These are phyloP conservation scores for Corchorus capsularis DNA, from an alignment of 345 rosid genomes.

Conservation along the genomic window DNA sequence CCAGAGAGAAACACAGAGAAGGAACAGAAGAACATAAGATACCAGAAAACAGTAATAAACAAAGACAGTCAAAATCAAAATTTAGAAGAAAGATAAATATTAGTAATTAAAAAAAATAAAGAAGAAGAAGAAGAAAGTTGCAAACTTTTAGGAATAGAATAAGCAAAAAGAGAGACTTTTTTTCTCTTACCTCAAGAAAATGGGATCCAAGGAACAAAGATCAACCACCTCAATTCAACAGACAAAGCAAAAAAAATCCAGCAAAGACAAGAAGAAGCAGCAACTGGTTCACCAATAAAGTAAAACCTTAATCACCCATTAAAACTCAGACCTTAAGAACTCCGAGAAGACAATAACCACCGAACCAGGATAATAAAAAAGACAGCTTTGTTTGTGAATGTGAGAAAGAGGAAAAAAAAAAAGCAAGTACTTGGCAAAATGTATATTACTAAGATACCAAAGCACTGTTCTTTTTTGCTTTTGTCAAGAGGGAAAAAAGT, in stretches of 20 bases:
- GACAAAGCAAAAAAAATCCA: not conserved
- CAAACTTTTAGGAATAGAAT: slow-evolving; percentile 30
- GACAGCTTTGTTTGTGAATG: slow-evolving; percentile 7
- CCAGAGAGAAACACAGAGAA: not conserved
- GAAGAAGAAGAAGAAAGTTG: slow-evolving; percentile 17
- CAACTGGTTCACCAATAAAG: slow-evolving; percentile 25
- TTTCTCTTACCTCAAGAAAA: slow-evolving; percentile 36
- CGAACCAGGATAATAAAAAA: not conserved
- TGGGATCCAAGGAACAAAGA: slow-evolving; percentile 33
- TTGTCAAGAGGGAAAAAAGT: slow-evolving; percentile 3
- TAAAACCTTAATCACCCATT: not conserved
- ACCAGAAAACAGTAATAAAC: slow-evolving; percentile 9
- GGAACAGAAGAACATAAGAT: slow-evolving; percentile 9
- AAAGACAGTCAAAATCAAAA: not conserved
- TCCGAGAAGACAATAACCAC: not conserved
- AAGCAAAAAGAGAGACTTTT: slow-evolving; percentile 16
- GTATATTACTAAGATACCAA: not conserved
- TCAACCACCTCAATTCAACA: slow-evolving; percentile 15
- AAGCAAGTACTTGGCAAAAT: not conserved
- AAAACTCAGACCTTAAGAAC: slow-evolving; percentile 4
- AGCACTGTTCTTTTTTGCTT: not conserved
- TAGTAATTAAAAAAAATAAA: not conserved
- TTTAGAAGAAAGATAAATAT: not conserved
- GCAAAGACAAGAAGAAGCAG: slow-evolving; percentile 4
- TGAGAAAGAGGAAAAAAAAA: not conserved